A percentile compares a stretch with the other conserved stretches of the same genome.
Conservation (phyloP, 1,284 basidiomycete species). For the Ganoderma meredithae region DNA sequence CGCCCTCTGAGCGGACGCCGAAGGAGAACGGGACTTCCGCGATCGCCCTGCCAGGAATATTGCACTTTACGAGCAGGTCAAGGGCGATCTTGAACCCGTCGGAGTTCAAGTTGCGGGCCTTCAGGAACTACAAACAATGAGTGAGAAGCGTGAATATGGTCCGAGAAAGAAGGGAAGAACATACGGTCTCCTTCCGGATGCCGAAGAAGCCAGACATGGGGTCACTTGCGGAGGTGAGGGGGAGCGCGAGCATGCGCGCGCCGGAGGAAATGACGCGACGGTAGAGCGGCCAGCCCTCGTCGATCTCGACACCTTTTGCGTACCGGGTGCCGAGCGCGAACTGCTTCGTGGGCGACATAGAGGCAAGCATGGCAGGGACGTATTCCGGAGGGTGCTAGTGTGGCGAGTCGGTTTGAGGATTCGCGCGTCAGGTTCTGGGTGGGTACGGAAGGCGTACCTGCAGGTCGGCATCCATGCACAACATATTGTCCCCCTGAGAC, state of each 20-base stretch:
- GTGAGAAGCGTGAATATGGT: not conserved
- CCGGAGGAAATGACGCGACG: conserved; percentile 51
- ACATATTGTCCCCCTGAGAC: conserved; percentile 48
- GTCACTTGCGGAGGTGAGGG: conserved; percentile 50
- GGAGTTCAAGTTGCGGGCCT: conserved; percentile 41
- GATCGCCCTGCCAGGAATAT: conserved; percentile 39
- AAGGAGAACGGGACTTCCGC: conserved; percentile 46
- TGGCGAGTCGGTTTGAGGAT: not conserved
- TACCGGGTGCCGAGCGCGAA: conserved; percentile 55
- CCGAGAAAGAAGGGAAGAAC: conserved; percentile 21
- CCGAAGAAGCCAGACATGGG: conserved; percentile 57
- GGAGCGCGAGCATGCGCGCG: conserved; percentile 50
- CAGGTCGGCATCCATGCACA: conserved; percentile 56
- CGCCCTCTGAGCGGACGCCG: conserved; percentile 43
- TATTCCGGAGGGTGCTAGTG: conserved; percentile 52
- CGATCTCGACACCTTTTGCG: conserved; percentile 51
- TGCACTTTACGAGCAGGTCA: conserved; percentile 44
- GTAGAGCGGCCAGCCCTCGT: conserved; percentile 53
- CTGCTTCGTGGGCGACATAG: conserved; percentile 41
- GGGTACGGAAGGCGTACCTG: conserved; percentile 37
- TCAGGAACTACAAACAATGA: conserved; percentile 38
- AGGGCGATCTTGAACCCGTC: conserved; percentile 46
- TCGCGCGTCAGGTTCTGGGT: not conserved
- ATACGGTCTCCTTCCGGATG: conserved; percentile 47
- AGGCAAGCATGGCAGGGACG: conserved; percentile 46